Evolutionary conservation across 345 rosid species (phyloP).

Genomic region (Camelina neglecta): DNA sequence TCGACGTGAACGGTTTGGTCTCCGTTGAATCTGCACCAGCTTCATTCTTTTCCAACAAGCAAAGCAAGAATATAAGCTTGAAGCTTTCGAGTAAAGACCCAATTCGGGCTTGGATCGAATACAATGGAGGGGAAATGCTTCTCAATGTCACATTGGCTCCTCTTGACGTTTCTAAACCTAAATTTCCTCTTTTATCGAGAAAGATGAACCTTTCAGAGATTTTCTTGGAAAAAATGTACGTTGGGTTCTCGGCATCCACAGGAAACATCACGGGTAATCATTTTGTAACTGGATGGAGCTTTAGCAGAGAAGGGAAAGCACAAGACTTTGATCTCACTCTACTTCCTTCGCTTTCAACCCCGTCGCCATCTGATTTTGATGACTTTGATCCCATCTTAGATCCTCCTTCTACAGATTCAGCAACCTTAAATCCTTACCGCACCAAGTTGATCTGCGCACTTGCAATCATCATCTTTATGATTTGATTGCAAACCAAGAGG

Average conservation of each 20-base stretch:
- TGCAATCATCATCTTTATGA: conserved; percentile 19
- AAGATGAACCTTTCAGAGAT: conserved; percentile 49
- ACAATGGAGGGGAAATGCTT: conserved; percentile 46
- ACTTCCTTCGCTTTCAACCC: conserved; percentile 57
- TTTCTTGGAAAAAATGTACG: conserved; percentile 49
- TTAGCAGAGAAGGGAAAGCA: conserved; percentile 54
- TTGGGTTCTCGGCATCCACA: conserved; percentile 70
- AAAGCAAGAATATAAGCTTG: conserved; percentile 41
- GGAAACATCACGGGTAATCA: conserved; percentile 50
- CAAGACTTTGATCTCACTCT: conserved; percentile 46
- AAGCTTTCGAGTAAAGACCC: conserved; percentile 47
- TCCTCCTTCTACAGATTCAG: conserved; percentile 27
- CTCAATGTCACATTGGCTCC: conserved; percentile 61
- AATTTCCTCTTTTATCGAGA: conserved; percentile 55
- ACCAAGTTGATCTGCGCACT: conserved; percentile 12
- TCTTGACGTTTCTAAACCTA: conserved; percentile 44
- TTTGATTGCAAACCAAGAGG: conserved; percentile 7
- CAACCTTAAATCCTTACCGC: background rate
- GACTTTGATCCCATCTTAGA: conserved; percentile 23
- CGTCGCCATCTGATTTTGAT: conserved; percentile 26
- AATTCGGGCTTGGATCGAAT: conserved; percentile 68
- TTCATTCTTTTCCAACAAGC: conserved; percentile 43
- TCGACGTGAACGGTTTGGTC: conserved; percentile 54
- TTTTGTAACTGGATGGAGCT: conserved; percentile 68
- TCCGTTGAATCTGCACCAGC: conserved; percentile 53